Percentiles rank a stretch among this genome's conserved stretches.
These are phyloP conservation scores for Hura crepitans DNA, from an alignment of 441 rosid genomes.

Conservation along the genomic window DNA sequence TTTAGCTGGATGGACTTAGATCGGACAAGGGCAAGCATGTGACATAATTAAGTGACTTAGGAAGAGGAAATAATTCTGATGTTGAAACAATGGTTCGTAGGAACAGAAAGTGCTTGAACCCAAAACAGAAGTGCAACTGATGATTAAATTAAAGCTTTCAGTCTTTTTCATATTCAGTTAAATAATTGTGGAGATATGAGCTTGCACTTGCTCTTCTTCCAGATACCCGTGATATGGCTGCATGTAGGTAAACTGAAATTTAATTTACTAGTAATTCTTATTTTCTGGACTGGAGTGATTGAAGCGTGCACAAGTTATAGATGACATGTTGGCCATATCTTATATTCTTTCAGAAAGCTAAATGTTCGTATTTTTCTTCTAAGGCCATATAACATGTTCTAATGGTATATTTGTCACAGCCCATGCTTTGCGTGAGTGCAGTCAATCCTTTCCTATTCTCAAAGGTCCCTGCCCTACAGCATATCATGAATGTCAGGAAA, in stretches of 20 bases:
- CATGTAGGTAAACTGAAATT: conserved; percentile 4
- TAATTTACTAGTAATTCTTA: background rate
- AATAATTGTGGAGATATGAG: background rate
- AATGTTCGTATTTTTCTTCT: conserved; percentile 9
- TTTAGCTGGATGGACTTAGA: conserved; percentile 8
- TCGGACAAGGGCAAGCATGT: conserved; percentile 1
- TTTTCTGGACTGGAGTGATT: background rate
- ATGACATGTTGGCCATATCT: background rate
- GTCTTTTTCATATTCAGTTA: background rate
- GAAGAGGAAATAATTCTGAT: background rate
- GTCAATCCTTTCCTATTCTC: conserved; percentile 87
- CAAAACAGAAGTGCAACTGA: background rate
- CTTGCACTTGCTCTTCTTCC: conserved; percentile 1
- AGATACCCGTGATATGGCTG: background rate
- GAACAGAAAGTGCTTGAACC: background rate
- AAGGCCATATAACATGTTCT: conserved; percentile 23
- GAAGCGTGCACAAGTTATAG: background rate
- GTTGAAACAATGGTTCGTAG: background rate
- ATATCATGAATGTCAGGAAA: conserved; percentile 65
- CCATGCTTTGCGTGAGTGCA: conserved; percentile 97
- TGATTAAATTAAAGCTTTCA: background rate
- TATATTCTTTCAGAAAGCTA: conserved; percentile 5
- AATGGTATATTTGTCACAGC: conserved; percentile 51
- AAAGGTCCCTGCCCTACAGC: conserved; percentile 81
- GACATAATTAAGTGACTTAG: background rate